Base-by-base conservation (phyloP, 495 filamentous ascomycete species). In the Extremus antarcticus region DNA sequence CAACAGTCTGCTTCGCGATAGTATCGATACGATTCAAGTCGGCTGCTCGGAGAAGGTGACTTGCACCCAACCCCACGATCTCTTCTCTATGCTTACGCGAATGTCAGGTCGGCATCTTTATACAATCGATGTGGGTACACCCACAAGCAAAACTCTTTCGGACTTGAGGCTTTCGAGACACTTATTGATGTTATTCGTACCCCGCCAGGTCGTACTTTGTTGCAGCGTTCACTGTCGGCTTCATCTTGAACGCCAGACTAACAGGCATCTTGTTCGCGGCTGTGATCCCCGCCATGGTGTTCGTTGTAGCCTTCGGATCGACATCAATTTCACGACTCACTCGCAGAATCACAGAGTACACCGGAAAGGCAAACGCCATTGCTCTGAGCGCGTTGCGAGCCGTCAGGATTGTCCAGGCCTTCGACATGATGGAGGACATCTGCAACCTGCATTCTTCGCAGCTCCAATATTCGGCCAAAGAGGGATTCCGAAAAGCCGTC, bases 351-450 rank as follows among this genome's bases (percentile, higher is more conserved):
- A 45, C 59, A 3, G 40, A 49, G 13, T 54, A 53, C 23, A 47
- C 46, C 11, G 61, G 63, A 24, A 63, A 64, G 21, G 69, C 77
- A 22, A 65, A 74, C 7, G 48, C 65, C 0, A 59, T 79, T 10
- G 78, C 78, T 1, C 70, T 76, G 35, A 76, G 73, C 21, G 72
- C 73, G 0, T 70, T 83, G 25, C 65, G 65, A 16, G 70, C 71
- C 0, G 72, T 81, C 29, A 71, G 73, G 16, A 73, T 74, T 1
- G 77, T 83, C 0, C 71, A 79, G 43, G 76, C 79, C 1, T 76
- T 80, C 46, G 72, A 72, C 50, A 77, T 75, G 0, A 66, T 73
- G 24, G 63, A 64, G 0, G 41, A 56, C 2, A 60, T 80, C 8
- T 63, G 66, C 7, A 54, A 60, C 13, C 69, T 70, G n/a, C 75